phyloP scores from a whole-genome alignment of 768 basidiomycete species.

The Megacollybia marginata region DNA sequence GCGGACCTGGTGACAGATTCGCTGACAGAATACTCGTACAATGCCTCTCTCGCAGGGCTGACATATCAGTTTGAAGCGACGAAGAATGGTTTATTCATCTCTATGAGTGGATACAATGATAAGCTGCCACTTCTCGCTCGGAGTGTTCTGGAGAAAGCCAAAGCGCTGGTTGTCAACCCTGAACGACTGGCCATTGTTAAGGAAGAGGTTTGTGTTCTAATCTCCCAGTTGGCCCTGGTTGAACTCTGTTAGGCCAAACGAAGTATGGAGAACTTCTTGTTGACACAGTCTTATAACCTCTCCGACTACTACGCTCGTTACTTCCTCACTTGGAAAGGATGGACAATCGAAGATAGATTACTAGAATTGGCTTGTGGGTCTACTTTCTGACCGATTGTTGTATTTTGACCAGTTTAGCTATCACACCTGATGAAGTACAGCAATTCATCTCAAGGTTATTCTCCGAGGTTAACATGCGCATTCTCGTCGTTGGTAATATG shows the following conservation, averaged over 20 bases:
- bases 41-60: constrained; percentile 88
- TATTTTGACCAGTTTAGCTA: constrained; percentile 32
- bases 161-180: constrained; percentile 53
- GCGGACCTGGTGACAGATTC: constrained; percentile 83
- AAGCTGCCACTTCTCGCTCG: constrained; percentile 72
- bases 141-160: constrained; percentile 64
- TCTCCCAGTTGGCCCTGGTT: not conserved
- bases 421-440: constrained; percentile 67
- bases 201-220: constrained; percentile 55
- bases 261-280: constrained; percentile 81
- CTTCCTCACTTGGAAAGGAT: constrained; percentile 62
- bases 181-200: constrained; percentile 75
- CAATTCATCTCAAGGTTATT: constrained; percentile 53
- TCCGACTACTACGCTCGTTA: constrained; percentile 73
- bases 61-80: constrained; percentile 60
- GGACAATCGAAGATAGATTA: constrained; percentile 73
- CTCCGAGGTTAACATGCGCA: constrained; percentile 57
- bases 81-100: constrained; percentile 59
- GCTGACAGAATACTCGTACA: constrained; percentile 85
- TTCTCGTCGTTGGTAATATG: constrained; percentile 80
- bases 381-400: not conserved
- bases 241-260: constrained; percentile 48
- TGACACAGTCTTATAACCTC: constrained; percentile 75
- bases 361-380: constrained; percentile 64
- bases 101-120: constrained; percentile 85